Percentiles rank a stretch among this genome's conserved stretches.
phyloP scores from a whole-genome alignment of 495 filamentous ascomycete species.

The Penicillium coprophilum region DNA sequence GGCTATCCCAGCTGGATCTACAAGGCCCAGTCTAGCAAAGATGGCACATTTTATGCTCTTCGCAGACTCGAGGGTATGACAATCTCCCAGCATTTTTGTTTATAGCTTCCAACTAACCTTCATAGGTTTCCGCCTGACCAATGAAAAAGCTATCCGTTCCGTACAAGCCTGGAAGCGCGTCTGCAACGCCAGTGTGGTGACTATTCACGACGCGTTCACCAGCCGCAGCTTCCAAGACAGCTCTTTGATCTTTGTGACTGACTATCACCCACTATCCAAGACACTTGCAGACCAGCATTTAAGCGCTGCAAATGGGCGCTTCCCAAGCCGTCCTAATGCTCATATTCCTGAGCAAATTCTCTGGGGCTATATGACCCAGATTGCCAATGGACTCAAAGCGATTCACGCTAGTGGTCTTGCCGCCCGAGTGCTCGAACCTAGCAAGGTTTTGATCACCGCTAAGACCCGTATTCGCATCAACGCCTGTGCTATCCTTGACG shows the following conservation, averaged over 20 bases:
- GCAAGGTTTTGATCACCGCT: constrained; percentile 75
- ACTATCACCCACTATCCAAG: constrained; percentile 88
- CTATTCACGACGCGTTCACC: constrained; percentile 89
- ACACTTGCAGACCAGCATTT: constrained; percentile 86
- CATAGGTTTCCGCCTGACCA: constrained; percentile 74
- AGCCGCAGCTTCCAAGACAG: constrained; percentile 90
- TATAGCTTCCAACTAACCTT: constrained; percentile 7
- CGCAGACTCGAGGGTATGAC: constrained; percentile 74
- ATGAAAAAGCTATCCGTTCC: constrained; percentile 79
- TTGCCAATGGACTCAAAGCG: constrained; percentile 81
- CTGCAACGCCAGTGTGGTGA: constrained; percentile 77
- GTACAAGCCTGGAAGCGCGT: constrained; percentile 92
- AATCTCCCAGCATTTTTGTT: neutral
- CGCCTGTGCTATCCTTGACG: constrained; percentile 83
- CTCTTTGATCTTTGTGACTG: constrained; percentile 90
- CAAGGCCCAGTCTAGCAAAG: constrained; percentile 86
- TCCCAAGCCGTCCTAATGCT: constrained; percentile 44
- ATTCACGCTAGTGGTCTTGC: constrained; percentile 82
- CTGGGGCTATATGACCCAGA: constrained; percentile 92
- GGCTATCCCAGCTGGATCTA: constrained; percentile 91
- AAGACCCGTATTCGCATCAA: constrained; percentile 80
- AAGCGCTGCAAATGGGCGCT: constrained; percentile 51
- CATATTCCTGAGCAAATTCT: constrained; percentile 73
- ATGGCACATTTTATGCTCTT: constrained; percentile 80
- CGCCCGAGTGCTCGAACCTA: constrained; percentile 76